Evolutionary conservation across 2,329 filamentous ascomycete genomes (phyloP), one percentile per base, ranked within the genome.

Genomic region (Calonectria pseudoreteaudii): DNA sequence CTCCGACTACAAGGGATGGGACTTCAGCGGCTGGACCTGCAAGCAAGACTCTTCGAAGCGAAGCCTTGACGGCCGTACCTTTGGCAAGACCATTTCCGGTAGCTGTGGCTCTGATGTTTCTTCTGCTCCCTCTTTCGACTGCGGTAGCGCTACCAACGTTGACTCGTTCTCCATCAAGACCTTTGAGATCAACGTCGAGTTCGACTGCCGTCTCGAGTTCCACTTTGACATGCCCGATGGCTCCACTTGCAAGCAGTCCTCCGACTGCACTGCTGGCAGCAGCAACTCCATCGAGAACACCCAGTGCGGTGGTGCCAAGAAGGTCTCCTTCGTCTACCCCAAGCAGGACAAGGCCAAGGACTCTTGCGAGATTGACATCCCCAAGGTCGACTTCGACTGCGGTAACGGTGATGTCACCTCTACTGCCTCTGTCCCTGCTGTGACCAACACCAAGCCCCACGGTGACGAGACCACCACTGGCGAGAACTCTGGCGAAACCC

Each of bases 281-380:
- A 93, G 91, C 72, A 93, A 92, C 72, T 90, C 90, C 60, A 89
- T 98, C 80, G 86, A 91, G 86, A 98, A 98, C 90, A 91, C 88
- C 74, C 95, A 98, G 89, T 98, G 96, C 84, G 96, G 95, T 91
- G 96, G 96, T 85, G 96, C 96, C 77, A 95, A 90, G 83, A 92
- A 91, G 72, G 95, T 98, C 75, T 92, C 91, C 69, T 92, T 98
- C 83, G 86, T 92, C 83, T 91, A 89, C 85, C 89, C 90, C 76
- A 85, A 90, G 72, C 91, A 93, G 82, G 84, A 89, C 75, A 88
- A 89, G 81, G 83, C 73, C 71, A 88, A 91, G 83, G 85, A 88
- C 64, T 86, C 85, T 80, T 97, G 94, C 88, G 89, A 90, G 79
- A 89, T 98, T 80, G 92, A 92, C 80, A 90, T 97, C 80, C 93